Evolutionary conservation across 2,329 filamentous ascomycete genomes (phyloP), one percentile per base, ranked within the genome.

Genomic region (Chaetomiaceae sp.): DNA sequence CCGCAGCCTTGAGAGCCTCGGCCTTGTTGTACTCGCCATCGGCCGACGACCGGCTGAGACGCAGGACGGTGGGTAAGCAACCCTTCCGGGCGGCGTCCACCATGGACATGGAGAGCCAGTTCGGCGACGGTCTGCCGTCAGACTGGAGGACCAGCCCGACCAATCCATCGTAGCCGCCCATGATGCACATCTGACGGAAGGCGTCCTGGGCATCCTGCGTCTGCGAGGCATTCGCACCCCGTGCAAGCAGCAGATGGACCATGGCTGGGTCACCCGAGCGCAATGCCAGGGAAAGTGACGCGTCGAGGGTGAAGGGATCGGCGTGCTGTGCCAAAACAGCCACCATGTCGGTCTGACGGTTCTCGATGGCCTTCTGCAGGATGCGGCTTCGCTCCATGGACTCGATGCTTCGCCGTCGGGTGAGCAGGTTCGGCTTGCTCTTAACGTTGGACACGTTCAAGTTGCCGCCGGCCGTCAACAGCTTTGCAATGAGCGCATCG

Each of bases 251-350:
- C 4, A 75, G 60, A 48, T 74, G 67, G 5, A 71, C 64, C 24
- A 78, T 68, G 15, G 56, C 61, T 1, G 62, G 41, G 36, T 74
- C 72, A 4, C 67, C 64, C 7, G 62, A 65, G 11, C 66, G 66
- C 11, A 79, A 68, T 5, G 77, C 76, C 3, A 68, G 55, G 0
- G 74, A 70, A 12, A 80, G 61, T 15, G 73, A 69, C 0, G 63
- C 65, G 51, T 80, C 74, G 17, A 80, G 63, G 7, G 72, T 69
- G 15, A 70, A 45, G 1, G 69, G 61, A 51, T 79, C 76, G 15
- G 75, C 75, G 48, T 77, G 70, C 0, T 74, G 73, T 2, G 76
- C 60, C 24, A 81, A 59, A 5, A 80, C 69, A 41, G 74, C 68
- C 2, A 78, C 68, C 68, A 78, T 75, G 40, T 79, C 73, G 18